These are phyloP conservation scores for Phytophthora sojae DNA, from an alignment of 352 stramenopile genomes.

Conservation along the genomic window DNA sequence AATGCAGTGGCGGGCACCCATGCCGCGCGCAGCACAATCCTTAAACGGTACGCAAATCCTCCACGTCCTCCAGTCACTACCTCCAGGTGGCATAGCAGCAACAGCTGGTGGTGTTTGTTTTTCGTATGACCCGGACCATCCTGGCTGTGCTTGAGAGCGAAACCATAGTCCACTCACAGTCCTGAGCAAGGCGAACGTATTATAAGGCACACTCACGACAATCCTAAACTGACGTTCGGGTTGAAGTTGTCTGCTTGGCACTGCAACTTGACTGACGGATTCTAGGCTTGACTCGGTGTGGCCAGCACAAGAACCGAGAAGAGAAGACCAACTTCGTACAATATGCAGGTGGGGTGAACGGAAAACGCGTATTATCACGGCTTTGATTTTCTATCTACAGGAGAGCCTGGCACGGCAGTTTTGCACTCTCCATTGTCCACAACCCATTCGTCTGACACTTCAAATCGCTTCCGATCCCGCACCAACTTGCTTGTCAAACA, in stretches of 20 bases:
- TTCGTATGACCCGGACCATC: not conserved
- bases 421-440: not conserved
- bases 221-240: not conserved
- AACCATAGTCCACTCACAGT: not conserved
- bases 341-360: no score
- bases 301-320: not conserved
- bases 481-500: not conserved
- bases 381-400: no score
- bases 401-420: no score
- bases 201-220: no score
- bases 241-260: not conserved
- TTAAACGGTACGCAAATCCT: not conserved
- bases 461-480: not conserved
- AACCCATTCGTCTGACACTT: not conserved
- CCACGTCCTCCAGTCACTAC: constrained; percentile 1
- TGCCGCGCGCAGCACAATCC: not conserved
- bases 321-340: not conserved
- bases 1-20: not conserved
- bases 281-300: not conserved
- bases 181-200: no score
- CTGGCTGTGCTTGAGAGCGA: not conserved
- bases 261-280: not conserved
- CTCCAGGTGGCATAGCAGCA: not conserved
- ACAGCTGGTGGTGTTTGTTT: not conserved
- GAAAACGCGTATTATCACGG: no score